A percentile compares a stretch with the other conserved stretches of the same genome.
These are phyloP conservation scores for Pisolithus tinctorius DNA, from an alignment of 768 basidiomycete genomes.

Conservation along the genomic window DNA sequence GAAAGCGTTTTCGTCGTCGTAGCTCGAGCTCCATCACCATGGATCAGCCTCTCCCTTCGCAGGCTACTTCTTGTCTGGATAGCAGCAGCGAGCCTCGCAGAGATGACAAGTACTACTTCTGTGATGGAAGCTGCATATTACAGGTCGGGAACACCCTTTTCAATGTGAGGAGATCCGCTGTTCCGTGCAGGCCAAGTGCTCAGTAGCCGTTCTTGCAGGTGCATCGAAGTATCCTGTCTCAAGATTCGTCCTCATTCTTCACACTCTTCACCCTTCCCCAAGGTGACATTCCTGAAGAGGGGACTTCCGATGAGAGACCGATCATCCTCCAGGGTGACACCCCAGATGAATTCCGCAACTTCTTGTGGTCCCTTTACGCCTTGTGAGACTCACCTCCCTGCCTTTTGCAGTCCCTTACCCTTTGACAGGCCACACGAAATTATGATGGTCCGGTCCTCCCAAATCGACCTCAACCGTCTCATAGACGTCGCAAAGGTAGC, in stretches of 20 bases:
- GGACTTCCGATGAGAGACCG: conserved; percentile 57
- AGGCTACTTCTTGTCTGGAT: conserved; percentile 5
- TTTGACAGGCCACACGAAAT: conserved; percentile 55
- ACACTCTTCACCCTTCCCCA: conserved; percentile 65
- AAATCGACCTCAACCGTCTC: conserved; percentile 46
- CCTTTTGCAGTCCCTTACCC: neutral
- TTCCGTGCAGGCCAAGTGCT: neutral
- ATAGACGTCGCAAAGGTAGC: conserved; percentile 60
- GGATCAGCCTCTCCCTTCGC: neutral
- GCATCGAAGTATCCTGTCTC: conserved; percentile 53
- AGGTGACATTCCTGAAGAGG: conserved; percentile 45
- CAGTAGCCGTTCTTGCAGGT: conserved; percentile 32
- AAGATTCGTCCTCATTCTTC: conserved; percentile 58
- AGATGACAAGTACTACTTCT: conserved; percentile 56
- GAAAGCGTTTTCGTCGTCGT: conserved; percentile 6
- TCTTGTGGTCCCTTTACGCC: conserved; percentile 74
- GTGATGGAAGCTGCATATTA: conserved; percentile 64
- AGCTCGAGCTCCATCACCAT: conserved; percentile 5
- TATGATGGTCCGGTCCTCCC: conserved; percentile 37
- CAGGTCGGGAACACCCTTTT: conserved; percentile 60
- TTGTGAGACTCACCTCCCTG: conserved; percentile 38
- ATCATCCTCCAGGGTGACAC: conserved; percentile 59
- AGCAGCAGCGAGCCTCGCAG: conserved; percentile 13
- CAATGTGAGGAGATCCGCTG: conserved; percentile 41
- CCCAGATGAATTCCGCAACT: conserved; percentile 59